Base-by-base conservation (phyloP, 257 asterid genomes). In the Pogostemon cablin region DNA sequence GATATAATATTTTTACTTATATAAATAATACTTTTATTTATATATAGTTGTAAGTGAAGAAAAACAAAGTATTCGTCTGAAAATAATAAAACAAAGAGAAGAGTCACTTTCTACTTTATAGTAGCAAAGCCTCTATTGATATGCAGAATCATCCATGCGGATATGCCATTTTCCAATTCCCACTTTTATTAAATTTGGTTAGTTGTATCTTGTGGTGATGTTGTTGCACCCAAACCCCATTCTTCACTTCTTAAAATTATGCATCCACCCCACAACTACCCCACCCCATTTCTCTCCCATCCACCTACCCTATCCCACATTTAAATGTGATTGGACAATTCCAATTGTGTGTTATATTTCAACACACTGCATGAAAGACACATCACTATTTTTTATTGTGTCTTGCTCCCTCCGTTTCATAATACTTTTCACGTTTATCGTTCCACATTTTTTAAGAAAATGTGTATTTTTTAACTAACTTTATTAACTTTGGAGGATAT, bases 111-210 rank as follows among this genome's bases (percentile, higher is more conserved):
- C 74, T 53, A 56, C 63, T 68, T 63, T 41, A 52, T 42, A 15
- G 15, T 15, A 15, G 15, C 15, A 15, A 15, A 15, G 15, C 12
- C 56, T 59, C 11, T 15, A 12, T 53, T 32, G 65, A 66, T 66
- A 43, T 43, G 41, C 47, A 68, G 81, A 68, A 78, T 78, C 53
- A 71, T 56, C 49, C 76, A 37, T 12, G 37, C 53, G 82, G 72
- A 77, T 74, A 77, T 80, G 76, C 78, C 57, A 56, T 59, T 57
- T 55, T 53, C 37, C 59, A 53, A 1, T 6, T 5, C 17, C 76
- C 70, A 47, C 66, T 71, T 39, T 61, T 6, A 68, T 32, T 46
- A 60, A 73, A 69, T 71, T 50, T 73, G 52, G 65, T 58, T 57
- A 6, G 59, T 72, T 62, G 74, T 38, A 68, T 73, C 2, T 20